phyloP scores from a whole-genome alignment of 768 basidiomycete species.

The Tylopilus cervinicoccineus region DNA sequence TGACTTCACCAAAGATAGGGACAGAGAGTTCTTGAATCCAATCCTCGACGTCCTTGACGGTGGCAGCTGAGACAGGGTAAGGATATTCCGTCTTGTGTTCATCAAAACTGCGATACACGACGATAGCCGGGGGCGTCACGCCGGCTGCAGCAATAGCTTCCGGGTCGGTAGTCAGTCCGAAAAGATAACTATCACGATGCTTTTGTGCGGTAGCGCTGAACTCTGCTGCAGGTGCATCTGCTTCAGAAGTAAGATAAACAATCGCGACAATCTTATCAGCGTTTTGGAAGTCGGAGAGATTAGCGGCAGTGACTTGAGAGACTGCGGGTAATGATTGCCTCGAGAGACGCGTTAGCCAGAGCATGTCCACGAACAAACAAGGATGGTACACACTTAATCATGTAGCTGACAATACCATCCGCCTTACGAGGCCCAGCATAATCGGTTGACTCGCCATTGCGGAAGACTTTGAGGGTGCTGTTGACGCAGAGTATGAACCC shows the following conservation, averaged over 20 bases:
- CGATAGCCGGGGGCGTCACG: conserved; percentile 76
- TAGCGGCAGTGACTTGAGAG: conserved; percentile 69
- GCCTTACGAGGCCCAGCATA: conserved; percentile 90
- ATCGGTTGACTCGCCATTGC: conserved; percentile 72
- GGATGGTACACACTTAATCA: conserved; percentile 73
- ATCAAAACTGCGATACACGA: conserved; percentile 91
- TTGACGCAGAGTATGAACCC: not conserved
- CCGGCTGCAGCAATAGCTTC: conserved; percentile 65
- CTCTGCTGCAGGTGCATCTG: conserved; percentile 64
- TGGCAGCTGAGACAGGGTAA: conserved; percentile 51
- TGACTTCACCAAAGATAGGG: conserved; percentile 89
- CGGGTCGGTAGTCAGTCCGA: conserved; percentile 78
- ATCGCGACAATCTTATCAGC: conserved; percentile 90
- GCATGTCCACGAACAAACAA: not conserved
- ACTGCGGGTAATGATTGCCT: conserved; percentile 95
- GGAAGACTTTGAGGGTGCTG: conserved; percentile 87
- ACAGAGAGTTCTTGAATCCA: conserved; percentile 85
- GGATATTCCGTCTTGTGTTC: conserved; percentile 72
- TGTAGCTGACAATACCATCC: conserved; percentile 94
- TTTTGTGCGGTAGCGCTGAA: conserved; percentile 80
- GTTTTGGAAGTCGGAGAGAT: conserved; percentile 79
- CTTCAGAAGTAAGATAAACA: conserved; percentile 74
- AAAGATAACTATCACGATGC: conserved; percentile 91
- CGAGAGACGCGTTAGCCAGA: conserved; percentile 10
- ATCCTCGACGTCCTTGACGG: conserved; percentile 57